These are phyloP conservation scores for Schizothecium vesticola DNA, from an alignment of 495 filamentous ascomycete genomes.

Conservation along the genomic window DNA sequence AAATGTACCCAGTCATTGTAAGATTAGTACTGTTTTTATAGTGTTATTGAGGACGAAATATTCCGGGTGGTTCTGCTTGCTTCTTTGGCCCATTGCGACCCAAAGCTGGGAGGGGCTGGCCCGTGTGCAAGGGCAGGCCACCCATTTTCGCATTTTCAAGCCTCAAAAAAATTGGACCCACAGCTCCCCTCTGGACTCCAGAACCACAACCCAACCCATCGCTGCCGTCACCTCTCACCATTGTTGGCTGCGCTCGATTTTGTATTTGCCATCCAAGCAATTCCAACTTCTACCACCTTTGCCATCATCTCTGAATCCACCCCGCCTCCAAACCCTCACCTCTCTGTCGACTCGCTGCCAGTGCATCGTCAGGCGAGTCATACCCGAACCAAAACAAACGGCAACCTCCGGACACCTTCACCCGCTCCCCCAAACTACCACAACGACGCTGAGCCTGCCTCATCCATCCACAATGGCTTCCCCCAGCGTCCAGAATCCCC, in stretches of 20 bases:
- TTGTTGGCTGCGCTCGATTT: neutral
- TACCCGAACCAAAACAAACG: neutral
- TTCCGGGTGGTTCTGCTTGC: slow-evolving; percentile 27
- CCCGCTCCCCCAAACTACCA: neutral
- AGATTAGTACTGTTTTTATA: neutral
- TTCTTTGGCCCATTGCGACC: slow-evolving; percentile 22
- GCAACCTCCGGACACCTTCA: slow-evolving; percentile 3
- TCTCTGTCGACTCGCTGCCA: neutral
- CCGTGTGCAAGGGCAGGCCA: slow-evolving; percentile 13
- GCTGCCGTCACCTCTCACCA: neutral
- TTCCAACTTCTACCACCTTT: neutral
- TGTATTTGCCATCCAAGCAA: neutral
- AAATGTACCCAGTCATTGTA: neutral
- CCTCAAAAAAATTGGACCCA: slow-evolving; percentile 6
- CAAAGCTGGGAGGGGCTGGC: slow-evolving; percentile 17
- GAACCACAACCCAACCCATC: neutral
- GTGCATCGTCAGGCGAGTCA: neutral
- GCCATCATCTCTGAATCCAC: neutral
- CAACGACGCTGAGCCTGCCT: slow-evolving; percentile 4
- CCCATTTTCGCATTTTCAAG: neutral
- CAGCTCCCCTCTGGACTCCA: neutral
- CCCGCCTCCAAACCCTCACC: neutral
- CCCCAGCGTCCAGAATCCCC: slow-evolving; percentile 47
- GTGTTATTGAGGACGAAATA: neutral
- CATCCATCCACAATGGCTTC: slow-evolving; percentile 42